These are phyloP conservation scores for Nematodospora valgi DNA, from an alignment of 805 yeast species.

Conservation along the genomic window DNA sequence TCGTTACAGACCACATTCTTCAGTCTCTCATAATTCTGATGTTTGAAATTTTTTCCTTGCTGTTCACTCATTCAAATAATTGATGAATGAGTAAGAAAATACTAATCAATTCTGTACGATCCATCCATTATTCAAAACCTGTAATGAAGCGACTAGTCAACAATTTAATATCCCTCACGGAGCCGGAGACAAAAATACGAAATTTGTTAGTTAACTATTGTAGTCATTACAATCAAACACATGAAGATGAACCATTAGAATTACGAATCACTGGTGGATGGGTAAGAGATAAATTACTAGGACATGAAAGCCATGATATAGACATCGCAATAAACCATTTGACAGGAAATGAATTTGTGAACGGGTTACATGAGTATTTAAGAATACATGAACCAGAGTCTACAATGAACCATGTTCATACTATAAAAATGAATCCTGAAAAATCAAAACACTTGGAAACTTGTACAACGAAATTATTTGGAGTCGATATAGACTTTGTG, in stretches of 20 bases:
- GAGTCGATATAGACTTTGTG: slow-evolving; percentile 89
- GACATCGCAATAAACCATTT: slow-evolving; percentile 86
- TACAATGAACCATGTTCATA: slow-evolving; percentile 54
- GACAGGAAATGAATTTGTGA: slow-evolving; percentile 86
- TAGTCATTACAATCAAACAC: slow-evolving; percentile 26
- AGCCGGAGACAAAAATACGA: slow-evolving; percentile 41
- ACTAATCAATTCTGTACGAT: not conserved
- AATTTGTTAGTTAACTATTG: slow-evolving; percentile 40
- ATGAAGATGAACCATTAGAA: slow-evolving; percentile 31
- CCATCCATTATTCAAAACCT: not conserved
- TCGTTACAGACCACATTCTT: not conserved
- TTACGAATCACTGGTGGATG: slow-evolving; percentile 95
- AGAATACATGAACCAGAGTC: slow-evolving; percentile 22
- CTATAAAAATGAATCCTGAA: slow-evolving; percentile 89
- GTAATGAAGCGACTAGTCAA: slow-evolving; percentile 17
- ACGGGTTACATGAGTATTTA: slow-evolving; percentile 52
- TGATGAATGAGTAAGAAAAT: slow-evolving; percentile 5
- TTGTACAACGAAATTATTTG: slow-evolving; percentile 84
- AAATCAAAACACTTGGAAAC: slow-evolving; percentile 96
- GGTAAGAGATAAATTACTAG: slow-evolving; percentile 93
- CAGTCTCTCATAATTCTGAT: not conserved
- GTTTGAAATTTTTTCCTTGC: slow-evolving; percentile 1
- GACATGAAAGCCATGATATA: slow-evolving; percentile 76
- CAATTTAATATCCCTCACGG: slow-evolving; percentile 30
- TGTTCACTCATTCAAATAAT: not conserved